phyloP scores from a whole-genome alignment of 306 rosid species.

The Castanea crenata region DNA sequence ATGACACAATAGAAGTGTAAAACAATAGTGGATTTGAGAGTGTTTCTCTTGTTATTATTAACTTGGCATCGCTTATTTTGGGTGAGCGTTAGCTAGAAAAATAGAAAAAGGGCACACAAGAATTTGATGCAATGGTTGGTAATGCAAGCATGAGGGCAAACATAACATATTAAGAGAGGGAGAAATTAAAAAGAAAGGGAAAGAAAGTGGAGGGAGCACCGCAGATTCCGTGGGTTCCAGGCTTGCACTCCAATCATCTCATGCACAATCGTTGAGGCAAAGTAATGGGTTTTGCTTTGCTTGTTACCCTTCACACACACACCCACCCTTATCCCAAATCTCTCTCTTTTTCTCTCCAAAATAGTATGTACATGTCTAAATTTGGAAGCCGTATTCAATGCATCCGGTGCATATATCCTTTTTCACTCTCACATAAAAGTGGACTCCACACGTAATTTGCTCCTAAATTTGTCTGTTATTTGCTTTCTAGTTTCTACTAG shows the following conservation, averaged over 20 bases:
- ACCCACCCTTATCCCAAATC: slow-evolving; percentile 1
- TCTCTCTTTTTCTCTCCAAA: slow-evolving; percentile 20
- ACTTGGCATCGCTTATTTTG: neutral
- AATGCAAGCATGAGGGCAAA: slow-evolving; percentile 39
- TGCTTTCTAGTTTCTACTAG: neutral
- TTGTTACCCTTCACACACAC: slow-evolving; percentile 26
- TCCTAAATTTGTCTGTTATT: slow-evolving; percentile 7
- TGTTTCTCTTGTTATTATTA: neutral
- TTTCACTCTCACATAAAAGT: no score
- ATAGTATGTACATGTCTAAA: neutral
- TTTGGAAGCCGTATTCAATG: no score
- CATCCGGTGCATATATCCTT: no score
- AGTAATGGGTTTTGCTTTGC: slow-evolving; percentile 47
- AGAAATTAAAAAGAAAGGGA: no score
- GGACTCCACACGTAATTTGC: no score
- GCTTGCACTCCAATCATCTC: slow-evolving; percentile 86
- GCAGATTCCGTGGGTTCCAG: slow-evolving; percentile 90
- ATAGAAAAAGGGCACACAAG: slow-evolving; percentile 31
- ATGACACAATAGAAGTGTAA: no score
- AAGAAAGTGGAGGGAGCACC: slow-evolving; percentile 46
- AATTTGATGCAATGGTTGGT: slow-evolving; percentile 47
- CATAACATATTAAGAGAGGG: neutral
- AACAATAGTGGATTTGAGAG: no score
- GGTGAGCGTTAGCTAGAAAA: no score
- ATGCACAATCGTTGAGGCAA: slow-evolving; percentile 65